Percentiles rank a stretch among this genome's conserved stretches.
Evolutionary conservation across 1,284 basidiomycete species (phyloP).

Genomic region (Malassezia furfur): DNA sequence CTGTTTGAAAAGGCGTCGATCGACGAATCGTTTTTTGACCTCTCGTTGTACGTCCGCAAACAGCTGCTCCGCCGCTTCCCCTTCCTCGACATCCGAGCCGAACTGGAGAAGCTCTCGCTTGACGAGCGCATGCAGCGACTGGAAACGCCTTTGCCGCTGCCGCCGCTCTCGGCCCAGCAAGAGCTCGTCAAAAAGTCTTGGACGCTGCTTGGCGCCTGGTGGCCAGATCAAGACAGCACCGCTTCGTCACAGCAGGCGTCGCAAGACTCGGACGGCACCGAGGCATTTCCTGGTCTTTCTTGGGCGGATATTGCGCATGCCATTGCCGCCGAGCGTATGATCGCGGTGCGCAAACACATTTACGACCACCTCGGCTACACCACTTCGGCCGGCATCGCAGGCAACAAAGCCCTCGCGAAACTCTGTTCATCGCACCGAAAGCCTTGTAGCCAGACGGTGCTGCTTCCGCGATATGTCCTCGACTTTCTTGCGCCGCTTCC

Average conservation of each 20-base stretch:
- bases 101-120: conserved; percentile 9
- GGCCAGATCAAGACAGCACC: conserved; percentile 16
- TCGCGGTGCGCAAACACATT: conserved; percentile 63
- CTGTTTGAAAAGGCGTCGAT: conserved; percentile 55
- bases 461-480: conserved; percentile 28
- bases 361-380: conserved; percentile 73
- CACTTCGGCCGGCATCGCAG: conserved; percentile 86
- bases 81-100: conserved; percentile 53
- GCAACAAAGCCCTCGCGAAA: conserved; percentile 85
- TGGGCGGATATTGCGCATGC: conserved; percentile 91
- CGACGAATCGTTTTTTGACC: conserved; percentile 51
- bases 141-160: conserved; percentile 71
- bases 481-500: conserved; percentile 34
- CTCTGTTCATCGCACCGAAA: conserved; percentile 51
- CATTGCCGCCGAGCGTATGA: conserved; percentile 79
- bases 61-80: conserved; percentile 53
- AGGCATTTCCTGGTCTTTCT: conserved; percentile 45
- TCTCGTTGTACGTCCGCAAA: conserved; percentile 42
- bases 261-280: conserved; percentile 22
- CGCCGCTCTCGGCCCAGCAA: conserved; percentile 55
- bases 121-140: conserved; percentile 54
- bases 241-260: background rate
- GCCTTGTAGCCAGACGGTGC: conserved; percentile 40
- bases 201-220: conserved; percentile 55
- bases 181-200: conserved; percentile 52